phyloP scores from a whole-genome alignment of 202 grass and related monocot species.

The Panicum virgatum region DNA sequence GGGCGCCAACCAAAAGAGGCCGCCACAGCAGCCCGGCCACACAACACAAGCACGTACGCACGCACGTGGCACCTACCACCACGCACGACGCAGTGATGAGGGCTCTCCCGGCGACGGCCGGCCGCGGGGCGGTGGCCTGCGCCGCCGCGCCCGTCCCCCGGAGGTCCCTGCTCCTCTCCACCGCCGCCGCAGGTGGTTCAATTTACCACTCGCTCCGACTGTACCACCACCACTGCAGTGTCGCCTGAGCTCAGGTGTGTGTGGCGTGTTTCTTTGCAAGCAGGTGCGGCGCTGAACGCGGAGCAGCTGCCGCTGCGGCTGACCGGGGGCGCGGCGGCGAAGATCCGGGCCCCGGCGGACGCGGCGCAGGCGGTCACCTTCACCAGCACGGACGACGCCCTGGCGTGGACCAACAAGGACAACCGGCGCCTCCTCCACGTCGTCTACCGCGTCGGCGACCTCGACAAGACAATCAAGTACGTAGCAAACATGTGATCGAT shows the following conservation, averaged over 20 bases:
- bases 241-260: background rate
- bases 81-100: constrained; percentile 30
- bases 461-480: constrained; percentile 89
- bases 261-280: background rate
- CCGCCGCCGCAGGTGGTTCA: constrained; percentile 29
- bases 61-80: background rate
- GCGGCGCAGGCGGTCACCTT: constrained; percentile 62
- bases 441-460: constrained; percentile 83
- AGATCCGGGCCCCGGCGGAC: constrained; percentile 40
- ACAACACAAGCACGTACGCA: background rate
- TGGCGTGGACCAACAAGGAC: constrained; percentile 71
- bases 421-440: constrained; percentile 79
- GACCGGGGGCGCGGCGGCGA: background rate
- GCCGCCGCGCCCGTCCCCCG: constrained; percentile 37
- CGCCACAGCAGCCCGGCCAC: background rate
- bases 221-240: too few relatives aligned
- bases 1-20: constrained; percentile 21
- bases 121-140: constrained; percentile 39
- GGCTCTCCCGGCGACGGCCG: constrained; percentile 24
- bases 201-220: too few relatives aligned
- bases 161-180: constrained; percentile 49
- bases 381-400: constrained; percentile 48
- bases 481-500: background rate
- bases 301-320: constrained; percentile 23
- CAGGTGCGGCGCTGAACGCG: constrained; percentile 32